Percentiles rank a stretch among this genome's conserved stretches.
These are phyloP conservation scores for Acacia pycnantha DNA, from an alignment of 331 rosid genomes.

Conservation along the genomic window DNA sequence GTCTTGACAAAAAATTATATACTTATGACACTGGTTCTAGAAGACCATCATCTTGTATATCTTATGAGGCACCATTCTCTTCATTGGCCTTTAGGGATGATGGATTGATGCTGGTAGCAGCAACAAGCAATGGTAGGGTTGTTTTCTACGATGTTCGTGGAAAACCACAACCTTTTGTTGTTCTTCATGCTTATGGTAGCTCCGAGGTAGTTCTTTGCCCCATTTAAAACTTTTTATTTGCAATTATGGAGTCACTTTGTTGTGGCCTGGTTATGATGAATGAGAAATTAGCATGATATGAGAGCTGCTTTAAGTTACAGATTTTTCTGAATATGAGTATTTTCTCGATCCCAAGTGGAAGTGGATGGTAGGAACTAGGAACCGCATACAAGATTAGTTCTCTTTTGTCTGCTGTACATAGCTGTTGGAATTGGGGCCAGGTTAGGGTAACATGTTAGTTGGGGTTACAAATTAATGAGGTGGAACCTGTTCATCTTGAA, in stretches of 20 bases:
- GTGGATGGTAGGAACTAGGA: not conserved
- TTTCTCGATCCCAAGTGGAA: not conserved
- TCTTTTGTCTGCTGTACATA: not conserved
- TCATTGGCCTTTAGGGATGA: slow-evolving; percentile 90
- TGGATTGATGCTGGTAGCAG: slow-evolving; percentile 96
- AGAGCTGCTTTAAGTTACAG: slow-evolving; percentile 3
- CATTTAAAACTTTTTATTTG: slow-evolving; percentile 7
- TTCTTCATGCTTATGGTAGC: slow-evolving; percentile 88
- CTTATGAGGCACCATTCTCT: slow-evolving; percentile 94
- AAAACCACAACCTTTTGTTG: slow-evolving; percentile 87
- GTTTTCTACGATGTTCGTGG: slow-evolving; percentile 97
- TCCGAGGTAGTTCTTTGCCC: slow-evolving; percentile 66
- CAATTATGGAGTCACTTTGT: slow-evolving; percentile 3
- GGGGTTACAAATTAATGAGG: not conserved
- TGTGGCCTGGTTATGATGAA: not conserved
- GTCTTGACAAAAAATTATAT: slow-evolving; percentile 93
- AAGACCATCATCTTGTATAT: slow-evolving; percentile 73
- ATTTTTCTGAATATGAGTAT: not conserved
- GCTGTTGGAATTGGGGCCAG: not conserved
- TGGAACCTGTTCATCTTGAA: not conserved
- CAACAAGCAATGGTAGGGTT: slow-evolving; percentile 95
- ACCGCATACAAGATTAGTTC: not conserved
- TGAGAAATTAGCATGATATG: not conserved
- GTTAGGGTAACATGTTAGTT: not conserved
- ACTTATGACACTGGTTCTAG: slow-evolving; percentile 88